Evolutionary conservation across 177 flowering plant genomes (phyloP), one percentile per base, ranked within the genome.

Genomic region (Vitis hybrid): DNA sequence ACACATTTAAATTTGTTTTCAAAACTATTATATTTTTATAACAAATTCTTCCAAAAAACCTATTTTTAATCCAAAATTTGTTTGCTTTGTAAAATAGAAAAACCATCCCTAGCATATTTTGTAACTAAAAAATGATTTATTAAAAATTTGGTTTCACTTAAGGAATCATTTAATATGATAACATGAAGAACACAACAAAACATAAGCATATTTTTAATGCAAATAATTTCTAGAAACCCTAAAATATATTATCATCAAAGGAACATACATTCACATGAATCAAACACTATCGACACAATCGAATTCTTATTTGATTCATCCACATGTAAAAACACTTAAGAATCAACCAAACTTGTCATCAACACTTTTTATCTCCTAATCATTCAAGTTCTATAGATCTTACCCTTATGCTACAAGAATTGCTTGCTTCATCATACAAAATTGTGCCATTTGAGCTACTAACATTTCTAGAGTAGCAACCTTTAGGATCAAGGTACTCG

Each of bases 401-500:
- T 68, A 45, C 62, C 67, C 65, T 45, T 3, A 51, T 49, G 69
- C 84, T 80, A 14, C 45, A 34, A 34, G 52, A 56, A 48, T 63
- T 62, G 48, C 64, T 66, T 23, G 65, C 79, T 62, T 86, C 34
- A 70, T 93, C 91, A 66, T 82, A 70, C 56, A 90, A 80, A 68
- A 91, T 81, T 17, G 89, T 87, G 84, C 90, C 86, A 75, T 93
- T 93, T 2, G 74, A 83, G 81, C 88, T 87, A 75, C 92, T 88
- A 49, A 89, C 75, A 61, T 87, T 88, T 80, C 97, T 83, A 19
- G 74, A 81, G 80, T 88, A 94, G 78, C 98, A 91, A 10, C 34
- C 76, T 2, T 78, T 49, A 52, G 65, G 62, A 60, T 79, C 72
- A 4, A 34, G 68, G 72, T 82, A 91, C 4, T 56, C 54, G 70